phyloP scores from a whole-genome alignment of 495 filamentous ascomycete genomes.

The Neurospora intermedia region DNA sequence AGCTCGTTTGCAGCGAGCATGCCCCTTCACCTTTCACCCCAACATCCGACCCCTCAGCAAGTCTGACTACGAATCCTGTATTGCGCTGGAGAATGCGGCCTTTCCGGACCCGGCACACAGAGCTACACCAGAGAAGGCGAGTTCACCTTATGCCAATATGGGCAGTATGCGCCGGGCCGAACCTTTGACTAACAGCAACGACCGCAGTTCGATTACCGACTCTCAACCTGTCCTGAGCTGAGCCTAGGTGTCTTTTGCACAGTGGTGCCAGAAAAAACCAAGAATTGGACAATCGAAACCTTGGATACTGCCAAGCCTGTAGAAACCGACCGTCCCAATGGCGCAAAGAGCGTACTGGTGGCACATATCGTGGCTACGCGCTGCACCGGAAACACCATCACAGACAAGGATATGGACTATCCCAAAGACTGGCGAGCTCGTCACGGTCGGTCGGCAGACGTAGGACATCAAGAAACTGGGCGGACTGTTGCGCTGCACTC shows the following conservation, averaged over 20 bases:
- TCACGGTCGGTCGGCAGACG: constrained; percentile 15
- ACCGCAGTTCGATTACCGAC: constrained; percentile 67
- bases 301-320: constrained; percentile 33
- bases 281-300: constrained; percentile 38
- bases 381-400: constrained; percentile 47
- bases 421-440: constrained; percentile 50
- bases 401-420: constrained; percentile 66
- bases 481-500: constrained; percentile 73
- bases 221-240: constrained; percentile 67
- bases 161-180: neutral
- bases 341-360: constrained; percentile 54
- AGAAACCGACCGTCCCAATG: constrained; percentile 35
- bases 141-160: constrained; percentile 8
- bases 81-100: constrained; percentile 61
- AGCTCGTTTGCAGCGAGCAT: constrained; percentile 14
- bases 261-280: constrained; percentile 34
- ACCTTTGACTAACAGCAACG: neutral
- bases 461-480: constrained; percentile 59
- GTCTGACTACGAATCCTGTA: constrained; percentile 66
- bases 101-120: constrained; percentile 61
- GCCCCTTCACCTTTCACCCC: constrained; percentile 34
- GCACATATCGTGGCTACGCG: constrained; percentile 75
- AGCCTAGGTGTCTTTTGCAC: constrained; percentile 70
- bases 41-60: constrained; percentile 61
- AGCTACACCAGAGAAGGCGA: constrained; percentile 70